phyloP scores from a whole-genome alignment of 139 green algal genomes.

The Nannochloris sp. region DNA sequence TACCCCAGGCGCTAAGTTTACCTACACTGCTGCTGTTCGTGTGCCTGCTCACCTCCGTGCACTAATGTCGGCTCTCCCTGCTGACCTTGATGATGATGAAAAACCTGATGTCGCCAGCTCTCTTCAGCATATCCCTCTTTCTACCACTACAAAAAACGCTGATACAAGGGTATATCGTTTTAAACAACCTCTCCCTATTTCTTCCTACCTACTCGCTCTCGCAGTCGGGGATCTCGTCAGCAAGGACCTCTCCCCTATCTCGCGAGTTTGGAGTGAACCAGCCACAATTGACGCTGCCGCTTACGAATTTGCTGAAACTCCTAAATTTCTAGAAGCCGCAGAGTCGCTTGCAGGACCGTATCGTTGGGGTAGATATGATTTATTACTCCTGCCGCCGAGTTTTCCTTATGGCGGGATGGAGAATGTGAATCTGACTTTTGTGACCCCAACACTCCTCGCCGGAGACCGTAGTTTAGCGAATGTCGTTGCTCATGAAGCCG shows the following conservation, averaged over 20 bases:
- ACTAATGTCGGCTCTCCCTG: conserved; percentile 71
- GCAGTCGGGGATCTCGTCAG: conserved; percentile 73
- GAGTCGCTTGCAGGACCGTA: conserved; percentile 82
- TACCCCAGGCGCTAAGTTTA: conserved; percentile 73
- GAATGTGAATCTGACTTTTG: conserved; percentile 85
- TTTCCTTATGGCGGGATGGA: conserved; percentile 72
- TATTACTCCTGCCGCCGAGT: conserved; percentile 85
- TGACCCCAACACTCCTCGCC: conserved; percentile 86
- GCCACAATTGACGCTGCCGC: conserved; percentile 69
- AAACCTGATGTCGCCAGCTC: neutral
- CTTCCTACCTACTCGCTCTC: conserved; percentile 88
- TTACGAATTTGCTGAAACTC: conserved; percentile 84
- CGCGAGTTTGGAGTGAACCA: conserved; percentile 68
- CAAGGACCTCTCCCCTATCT: conserved; percentile 41
- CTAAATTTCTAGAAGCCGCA: conserved; percentile 62
- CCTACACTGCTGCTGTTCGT: conserved; percentile 61
- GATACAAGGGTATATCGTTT: conserved; percentile 33
- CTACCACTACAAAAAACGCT: neutral
- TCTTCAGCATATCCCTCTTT: neutral
- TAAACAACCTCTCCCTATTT: conserved; percentile 53
- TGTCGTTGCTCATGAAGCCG: conserved; percentile 89
- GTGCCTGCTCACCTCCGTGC: conserved; percentile 58
- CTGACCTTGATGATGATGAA: neutral
- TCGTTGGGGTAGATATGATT: conserved; percentile 87
- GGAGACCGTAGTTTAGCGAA: conserved; percentile 69